Conservation (phyloP, 345 rosid species). For the Sapria himalayana region DNA sequence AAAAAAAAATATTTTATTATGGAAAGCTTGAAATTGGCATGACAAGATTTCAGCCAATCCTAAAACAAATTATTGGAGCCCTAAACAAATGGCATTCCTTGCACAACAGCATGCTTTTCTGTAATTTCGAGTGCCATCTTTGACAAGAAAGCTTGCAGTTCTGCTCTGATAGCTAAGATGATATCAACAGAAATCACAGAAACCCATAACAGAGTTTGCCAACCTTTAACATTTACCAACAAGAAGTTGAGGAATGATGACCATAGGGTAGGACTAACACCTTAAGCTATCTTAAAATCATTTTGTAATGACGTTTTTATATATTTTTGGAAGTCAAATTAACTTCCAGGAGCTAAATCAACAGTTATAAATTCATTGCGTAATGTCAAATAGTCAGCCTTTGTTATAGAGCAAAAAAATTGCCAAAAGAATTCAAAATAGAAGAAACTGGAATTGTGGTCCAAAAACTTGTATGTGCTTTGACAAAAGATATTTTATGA, state of each 20-base stretch:
- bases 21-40: conserved; percentile 28
- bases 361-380: conserved; percentile 77
- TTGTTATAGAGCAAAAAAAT: conserved; percentile 66
- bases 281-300: conserved; percentile 61
- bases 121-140: conserved; percentile 72
- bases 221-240: conserved; percentile 61
- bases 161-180: conserved; percentile 72
- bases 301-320: conserved; percentile 84
- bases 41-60: conserved; percentile 57
- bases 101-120: conserved; percentile 78
- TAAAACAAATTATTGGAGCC: conserved; percentile 80
- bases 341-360: conserved; percentile 83
- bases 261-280: conserved; percentile 87
- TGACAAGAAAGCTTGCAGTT: conserved; percentile 66
- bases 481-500: too few relatives aligned
- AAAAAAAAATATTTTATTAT: conserved; percentile 35
- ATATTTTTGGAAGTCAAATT: conserved; percentile 77
- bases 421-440: conserved; percentile 82
- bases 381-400: conserved; percentile 66
- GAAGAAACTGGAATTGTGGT: too few relatives aligned
- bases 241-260: conserved; percentile 67
- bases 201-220: conserved; percentile 51
- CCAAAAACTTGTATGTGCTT: too few relatives aligned
- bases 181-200: conserved; percentile 59
- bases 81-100: conserved; percentile 90